These are phyloP conservation scores for Seiridium cupressi DNA, from an alignment of 2,329 filamentous ascomycete species.

Conservation along the genomic window DNA sequence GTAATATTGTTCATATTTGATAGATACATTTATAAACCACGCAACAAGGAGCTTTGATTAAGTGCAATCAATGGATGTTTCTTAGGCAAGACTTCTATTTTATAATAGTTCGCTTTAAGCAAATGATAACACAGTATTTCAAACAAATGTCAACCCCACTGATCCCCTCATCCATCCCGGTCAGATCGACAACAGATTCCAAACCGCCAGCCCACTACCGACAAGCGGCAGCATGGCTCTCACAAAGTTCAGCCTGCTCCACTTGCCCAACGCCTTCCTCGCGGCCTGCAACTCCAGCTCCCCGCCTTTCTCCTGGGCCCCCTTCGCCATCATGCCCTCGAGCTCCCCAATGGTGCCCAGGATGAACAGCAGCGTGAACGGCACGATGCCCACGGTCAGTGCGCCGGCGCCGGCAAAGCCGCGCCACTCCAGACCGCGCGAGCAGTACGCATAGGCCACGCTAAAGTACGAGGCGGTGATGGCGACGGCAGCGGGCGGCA, in stretches of 20 bases:
- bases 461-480: slow-evolving; percentile 33
- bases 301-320: not conserved
- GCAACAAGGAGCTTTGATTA: too few relatives aligned
- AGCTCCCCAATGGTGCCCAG: slow-evolving; percentile 32
- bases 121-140: not conserved
- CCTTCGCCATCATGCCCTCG: not conserved
- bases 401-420: slow-evolving; percentile 29
- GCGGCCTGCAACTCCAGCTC: not conserved
- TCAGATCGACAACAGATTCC: not conserved
- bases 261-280: not conserved
- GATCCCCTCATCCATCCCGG: not conserved
- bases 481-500: slow-evolving; percentile 33
- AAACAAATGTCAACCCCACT: not conserved
- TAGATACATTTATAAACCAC: too few relatives aligned
- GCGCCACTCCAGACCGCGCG: slow-evolving; percentile 28
- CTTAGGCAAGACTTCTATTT: not conserved
- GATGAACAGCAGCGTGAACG: slow-evolving; percentile 38
- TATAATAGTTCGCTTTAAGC: too few relatives aligned
- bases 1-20: too few relatives aligned
- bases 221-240: not conserved
- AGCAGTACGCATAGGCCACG: slow-evolving; percentile 31
- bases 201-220: not conserved
- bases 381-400: slow-evolving; percentile 35
- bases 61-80: too few relatives aligned
- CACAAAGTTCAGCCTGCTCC: not conserved